Conservation (phyloP, 228 moss, liverwort and hornwort species). For the Sphagnum magellanicum region DNA sequence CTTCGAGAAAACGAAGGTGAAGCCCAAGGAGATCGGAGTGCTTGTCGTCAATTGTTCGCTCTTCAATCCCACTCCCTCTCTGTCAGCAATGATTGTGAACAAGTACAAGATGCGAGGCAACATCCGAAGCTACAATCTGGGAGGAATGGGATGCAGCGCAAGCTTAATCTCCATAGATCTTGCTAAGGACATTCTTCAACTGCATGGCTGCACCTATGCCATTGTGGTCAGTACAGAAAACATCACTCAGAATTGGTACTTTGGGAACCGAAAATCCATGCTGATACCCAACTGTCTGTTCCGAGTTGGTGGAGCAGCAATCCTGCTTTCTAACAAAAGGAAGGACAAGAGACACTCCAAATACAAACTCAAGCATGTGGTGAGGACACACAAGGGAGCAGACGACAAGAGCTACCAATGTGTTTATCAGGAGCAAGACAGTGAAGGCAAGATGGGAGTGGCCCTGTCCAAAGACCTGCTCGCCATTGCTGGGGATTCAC, state of each 20-base stretch:
- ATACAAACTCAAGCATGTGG: conserved; percentile 4
- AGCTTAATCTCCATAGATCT: conserved; percentile 8
- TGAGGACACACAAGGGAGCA: conserved; percentile 10
- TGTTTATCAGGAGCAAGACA: conserved; percentile 9
- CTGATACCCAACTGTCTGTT: conserved; percentile 7
- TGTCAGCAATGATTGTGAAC: conserved; percentile 10
- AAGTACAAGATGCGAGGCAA: conserved; percentile 14
- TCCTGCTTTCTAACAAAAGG: conserved; percentile 5
- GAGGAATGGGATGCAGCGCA: conserved; percentile 18
- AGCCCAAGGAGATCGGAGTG: conserved; percentile 8
- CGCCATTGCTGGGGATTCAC: conserved; percentile 1
- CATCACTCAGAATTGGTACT: conserved; percentile 9
- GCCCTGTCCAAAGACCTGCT: conserved; percentile 6
- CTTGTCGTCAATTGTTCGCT: conserved; percentile 7
- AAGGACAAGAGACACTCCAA: conserved; percentile 2
- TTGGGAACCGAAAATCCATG: conserved; percentile 5
- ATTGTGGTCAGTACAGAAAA: conserved; percentile 9
- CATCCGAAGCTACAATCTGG: conserved; percentile 3
- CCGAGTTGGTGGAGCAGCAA: conserved; percentile 6
- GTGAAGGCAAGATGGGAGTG: conserved; percentile 1
- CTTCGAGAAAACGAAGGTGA: conserved; percentile 8
- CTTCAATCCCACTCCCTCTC: conserved; percentile 9
- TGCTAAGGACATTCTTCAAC: conserved; percentile 3
- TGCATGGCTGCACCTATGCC: conserved; percentile 5
- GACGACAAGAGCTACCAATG: conserved; percentile 6